Conservation (phyloP, 768 basidiomycete species). For the Pulveroboletus sp. region DNA sequence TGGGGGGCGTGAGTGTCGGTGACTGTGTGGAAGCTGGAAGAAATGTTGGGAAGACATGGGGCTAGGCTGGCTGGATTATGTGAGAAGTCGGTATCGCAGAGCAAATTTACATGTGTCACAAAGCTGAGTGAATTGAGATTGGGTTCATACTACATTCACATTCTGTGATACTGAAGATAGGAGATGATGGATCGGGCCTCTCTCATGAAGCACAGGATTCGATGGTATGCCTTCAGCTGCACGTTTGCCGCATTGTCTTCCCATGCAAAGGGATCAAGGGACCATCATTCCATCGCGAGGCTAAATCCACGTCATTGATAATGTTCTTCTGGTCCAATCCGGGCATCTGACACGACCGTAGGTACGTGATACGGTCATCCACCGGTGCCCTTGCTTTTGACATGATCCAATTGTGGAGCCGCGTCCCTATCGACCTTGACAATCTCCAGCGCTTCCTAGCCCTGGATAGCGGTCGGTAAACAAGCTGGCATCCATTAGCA, state of each 20-base stretch:
- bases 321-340: constrained; percentile 2
- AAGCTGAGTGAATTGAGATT: constrained; percentile 10
- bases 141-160: neutral
- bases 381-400: neutral
- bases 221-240: constrained; percentile 11
- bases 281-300: constrained; percentile 15
- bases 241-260: constrained; percentile 24
- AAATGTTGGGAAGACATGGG: constrained; percentile 44
- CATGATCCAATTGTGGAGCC: neutral
- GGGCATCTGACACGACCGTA: neutral
- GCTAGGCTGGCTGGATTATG: constrained; percentile 12
- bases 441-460: neutral
- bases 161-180: constrained; percentile 9
- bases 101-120: constrained; percentile 11
- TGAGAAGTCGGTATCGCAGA: constrained; percentile 7
- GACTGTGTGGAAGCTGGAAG: constrained; percentile 81
- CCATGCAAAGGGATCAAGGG: constrained; percentile 11
- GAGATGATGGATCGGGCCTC: constrained; percentile 1
- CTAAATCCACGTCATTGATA: constrained; percentile 17
- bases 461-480: neutral
- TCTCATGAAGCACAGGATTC: constrained; percentile 19
- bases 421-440: neutral
- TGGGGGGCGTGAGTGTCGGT: constrained; percentile 80
- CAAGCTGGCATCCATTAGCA: neutral
- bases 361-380: neutral